Percentiles rank a stretch among this genome's conserved stretches.
Evolutionary conservation across 164 flowering plant species (phyloP).

Genomic region (Dillenia suffruticosa): DNA sequence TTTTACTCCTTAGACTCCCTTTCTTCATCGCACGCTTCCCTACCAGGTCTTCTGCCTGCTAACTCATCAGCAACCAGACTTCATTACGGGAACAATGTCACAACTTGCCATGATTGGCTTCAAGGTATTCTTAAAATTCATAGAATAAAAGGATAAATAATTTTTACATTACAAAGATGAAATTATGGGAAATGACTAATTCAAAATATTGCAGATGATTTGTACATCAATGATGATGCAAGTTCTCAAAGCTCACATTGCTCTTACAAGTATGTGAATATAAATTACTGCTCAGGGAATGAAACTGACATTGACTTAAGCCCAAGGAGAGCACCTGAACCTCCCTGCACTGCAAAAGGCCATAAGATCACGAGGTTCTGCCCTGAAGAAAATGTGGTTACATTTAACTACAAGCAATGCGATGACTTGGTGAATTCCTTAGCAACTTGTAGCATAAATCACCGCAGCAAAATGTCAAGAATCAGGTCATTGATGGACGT

Average conservation of each 20-base stretch:
- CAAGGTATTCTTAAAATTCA: constrained; percentile 36
- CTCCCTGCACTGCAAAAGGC: constrained; percentile 13
- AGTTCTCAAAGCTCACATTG: constrained; percentile 51
- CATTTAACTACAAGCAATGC: constrained; percentile 5
- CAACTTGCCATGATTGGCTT: constrained; percentile 28
- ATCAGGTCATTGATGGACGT: constrained; percentile 48
- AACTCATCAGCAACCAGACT: constrained; percentile 7
- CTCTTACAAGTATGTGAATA: constrained; percentile 44
- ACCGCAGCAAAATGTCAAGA: constrained; percentile 16
- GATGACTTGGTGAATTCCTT: background rate
- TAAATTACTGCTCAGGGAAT: constrained; percentile 34
- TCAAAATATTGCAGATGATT: constrained; percentile 32
- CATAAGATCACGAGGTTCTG: constrained; percentile 43
- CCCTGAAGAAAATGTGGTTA: constrained; percentile 23
- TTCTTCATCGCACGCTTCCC: constrained; percentile 57
- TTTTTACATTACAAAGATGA: background rate
- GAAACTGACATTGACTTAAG: constrained; percentile 25
- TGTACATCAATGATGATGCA: constrained; percentile 39
- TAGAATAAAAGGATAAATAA: background rate
- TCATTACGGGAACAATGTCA: constrained; percentile 7
- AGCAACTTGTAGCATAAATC: constrained; percentile 2
- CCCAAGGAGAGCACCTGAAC: constrained; percentile 16
- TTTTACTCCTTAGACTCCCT: constrained; percentile 35
- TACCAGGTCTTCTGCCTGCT: constrained; percentile 19
- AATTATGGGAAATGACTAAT: background rate